Evolutionary conservation across 1,284 basidiomycete genomes (phyloP), one percentile per base, ranked within the genome.

Genomic region (Trametes sp.): DNA sequence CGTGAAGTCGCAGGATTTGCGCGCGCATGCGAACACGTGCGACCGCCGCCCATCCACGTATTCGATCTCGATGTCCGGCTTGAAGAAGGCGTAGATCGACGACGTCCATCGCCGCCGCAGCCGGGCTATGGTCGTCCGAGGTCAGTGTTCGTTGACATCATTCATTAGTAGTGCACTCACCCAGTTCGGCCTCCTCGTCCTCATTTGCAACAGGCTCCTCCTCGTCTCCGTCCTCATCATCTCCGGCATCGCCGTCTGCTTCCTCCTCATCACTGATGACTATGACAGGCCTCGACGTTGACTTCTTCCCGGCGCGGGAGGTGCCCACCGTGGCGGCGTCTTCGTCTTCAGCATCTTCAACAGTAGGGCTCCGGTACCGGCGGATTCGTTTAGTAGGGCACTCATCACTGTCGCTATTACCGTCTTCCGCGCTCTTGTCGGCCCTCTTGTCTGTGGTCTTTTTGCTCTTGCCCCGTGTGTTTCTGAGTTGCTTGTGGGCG

Each of bases 61-160:
- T 10, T 67, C 59, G 23, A 77, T 73, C 0, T 21, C 28, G n/a
- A 71, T 67, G 7, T 60, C 55, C 0, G 69, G 67, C 2, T 70
- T 24, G 59, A 70, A 79, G 64, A 78, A 78, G 0, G 70, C 72
- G 66, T 80, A 79, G 23, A 76, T 68, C 0, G 63, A 63, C 38
- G 73, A 65, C 2, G 42, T 68, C 69, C 71, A 77, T 6, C 66
- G 53, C 31, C 66, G 61, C 14, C 33, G 48, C 1, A 73, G 49
- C 8, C 62, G 60, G 19, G 59, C 75, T 76, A 28, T 23, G 26
- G 5, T 23, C 23, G 5, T 9, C 4, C 11, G 41, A 44, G 19
- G 21, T 11, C 5, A 4, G 14, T 16, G 16, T 38, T 6, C 16
- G 23, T 21, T 44, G n/a, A 11, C 11, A 33, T 7, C 38, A 41